Evolutionary conservation across 2,329 filamentous ascomycete species (phyloP), one percentile per base, ranked within the genome.

Genomic region (Aspergillus intermedius): DNA sequence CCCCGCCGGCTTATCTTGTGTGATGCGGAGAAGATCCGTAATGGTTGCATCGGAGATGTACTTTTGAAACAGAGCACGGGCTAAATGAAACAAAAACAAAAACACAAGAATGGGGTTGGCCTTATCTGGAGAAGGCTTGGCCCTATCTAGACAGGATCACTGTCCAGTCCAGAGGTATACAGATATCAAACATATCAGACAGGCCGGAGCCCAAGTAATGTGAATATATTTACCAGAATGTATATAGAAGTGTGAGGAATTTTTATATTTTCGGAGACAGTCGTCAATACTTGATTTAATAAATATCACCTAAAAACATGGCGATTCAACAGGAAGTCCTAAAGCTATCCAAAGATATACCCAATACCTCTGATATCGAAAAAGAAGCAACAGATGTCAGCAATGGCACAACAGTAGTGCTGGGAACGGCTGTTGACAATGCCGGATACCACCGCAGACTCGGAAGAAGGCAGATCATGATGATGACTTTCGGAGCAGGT

Each of bases 401-500:
- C 12, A 50, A 49, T 5, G 35, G 45, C 12, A 43, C 41, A 4
- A 34, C 39, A 19, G 48, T 48, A 22, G 32, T 46, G 4, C 25
- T 50, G n/a, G 51, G 51, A 21, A 43, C 49, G 1, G 42, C 17
- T 6, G 49, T 51, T 15, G 35, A 53, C 42, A 40, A 40, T 40
- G 63, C 60, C 13, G 65, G 65, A 2, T 67, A 59, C 34, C 62
- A 64, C 32, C 60, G 66, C 19, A 56, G 55, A 21, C 58, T 68
- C 12, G 57, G 57, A 1, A 58, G 63, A 43, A 56, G 66, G 22
- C 61, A 66, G 40, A 63, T 69, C 43, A 69, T 69, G 60, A 68
- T 69, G 64, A 65, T 68, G 60, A 67, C 65, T 9, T 65, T 68
- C 50, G 66, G 66, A 0, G 65, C 61, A 17, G 66, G 65, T 1